Conservation (phyloP, 768 basidiomycete species). For the Suillus plorans region DNA sequence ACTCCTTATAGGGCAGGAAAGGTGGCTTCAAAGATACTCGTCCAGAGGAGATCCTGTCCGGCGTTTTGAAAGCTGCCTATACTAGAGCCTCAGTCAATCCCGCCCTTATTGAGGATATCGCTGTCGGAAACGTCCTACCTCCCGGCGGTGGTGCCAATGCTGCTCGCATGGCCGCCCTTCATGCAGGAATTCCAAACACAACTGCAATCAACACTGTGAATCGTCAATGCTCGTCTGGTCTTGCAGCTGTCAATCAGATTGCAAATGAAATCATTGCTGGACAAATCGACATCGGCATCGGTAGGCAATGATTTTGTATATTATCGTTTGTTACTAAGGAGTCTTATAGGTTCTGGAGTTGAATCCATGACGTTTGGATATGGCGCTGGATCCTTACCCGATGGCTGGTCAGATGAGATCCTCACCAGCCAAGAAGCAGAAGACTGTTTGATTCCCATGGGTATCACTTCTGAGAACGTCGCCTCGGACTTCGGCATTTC, state of each 20-base stretch:
- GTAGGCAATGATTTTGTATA: constrained; percentile 39
- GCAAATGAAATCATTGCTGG: constrained; percentile 76
- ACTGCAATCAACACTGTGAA: constrained; percentile 81
- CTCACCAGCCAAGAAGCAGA: constrained; percentile 65
- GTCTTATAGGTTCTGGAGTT: constrained; percentile 68
- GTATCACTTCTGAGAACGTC: constrained; percentile 94
- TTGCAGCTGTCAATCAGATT: constrained; percentile 80
- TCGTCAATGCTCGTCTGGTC: constrained; percentile 86
- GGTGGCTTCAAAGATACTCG: constrained; percentile 91
- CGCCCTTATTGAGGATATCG: constrained; percentile 77
- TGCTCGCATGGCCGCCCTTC: constrained; percentile 85
- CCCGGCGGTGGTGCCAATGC: constrained; percentile 78
- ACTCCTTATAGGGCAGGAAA: constrained; percentile 59
- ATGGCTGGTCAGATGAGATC: constrained; percentile 63
- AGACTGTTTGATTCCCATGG: constrained; percentile 88
- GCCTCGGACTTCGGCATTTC: constrained; percentile 74
- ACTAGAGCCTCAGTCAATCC: constrained; percentile 71
- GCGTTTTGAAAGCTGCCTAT: constrained; percentile 74
- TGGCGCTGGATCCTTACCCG: constrained; percentile 55
- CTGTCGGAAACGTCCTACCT: constrained; percentile 87
- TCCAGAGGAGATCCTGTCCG: constrained; percentile 78
- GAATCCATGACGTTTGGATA: constrained; percentile 88
- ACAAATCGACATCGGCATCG: constrained; percentile 89
- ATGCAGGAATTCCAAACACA: constrained; percentile 81
- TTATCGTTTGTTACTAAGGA: constrained; percentile 8